Evolutionary conservation across 495 filamentous ascomycete species (phyloP).

Genomic region (Copromyces sp.): DNA sequence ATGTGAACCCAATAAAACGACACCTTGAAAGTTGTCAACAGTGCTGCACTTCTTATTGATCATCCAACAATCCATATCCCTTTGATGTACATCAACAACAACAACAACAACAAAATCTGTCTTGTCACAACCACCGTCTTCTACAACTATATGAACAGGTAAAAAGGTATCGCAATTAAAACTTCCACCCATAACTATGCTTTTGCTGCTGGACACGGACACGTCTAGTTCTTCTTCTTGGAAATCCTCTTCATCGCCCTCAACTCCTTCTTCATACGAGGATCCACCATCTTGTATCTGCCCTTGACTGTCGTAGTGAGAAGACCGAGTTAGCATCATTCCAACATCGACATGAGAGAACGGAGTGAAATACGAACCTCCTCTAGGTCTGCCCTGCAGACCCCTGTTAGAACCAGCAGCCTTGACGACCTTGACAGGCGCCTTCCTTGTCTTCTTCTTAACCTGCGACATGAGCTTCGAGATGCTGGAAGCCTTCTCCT

Average conservation of each 20-base stretch:
- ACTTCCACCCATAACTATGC: not conserved
- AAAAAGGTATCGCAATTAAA: not conserved
- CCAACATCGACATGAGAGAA: not conserved
- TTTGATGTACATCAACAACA: not conserved
- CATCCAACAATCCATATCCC: not conserved
- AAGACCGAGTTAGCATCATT: not conserved
- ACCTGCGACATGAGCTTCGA: slow-evolving; percentile 70
- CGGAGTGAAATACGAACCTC: not conserved
- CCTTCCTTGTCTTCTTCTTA: slow-evolving; percentile 74
- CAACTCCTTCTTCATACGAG: slow-evolving; percentile 96
- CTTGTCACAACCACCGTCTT: not conserved
- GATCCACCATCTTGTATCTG: slow-evolving; percentile 97
- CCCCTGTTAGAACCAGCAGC: slow-evolving; percentile 79
- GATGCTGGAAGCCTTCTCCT: slow-evolving; percentile 85
- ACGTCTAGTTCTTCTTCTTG: slow-evolving; percentile 28
- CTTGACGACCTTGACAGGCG: slow-evolving; percentile 79
- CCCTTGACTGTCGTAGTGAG: slow-evolving; percentile 58
- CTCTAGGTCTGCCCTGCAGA: slow-evolving; percentile 43
- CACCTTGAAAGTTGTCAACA: not conserved
- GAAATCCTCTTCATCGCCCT: slow-evolving; percentile 71
- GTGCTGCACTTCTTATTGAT: not conserved
- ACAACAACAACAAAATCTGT: not conserved
- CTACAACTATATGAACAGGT: not conserved
- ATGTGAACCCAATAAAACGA: not conserved
- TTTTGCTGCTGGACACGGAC: not conserved